These are phyloP conservation scores for Populus ilicifolia DNA, from an alignment of 345 rosid genomes.

Conservation along the genomic window DNA sequence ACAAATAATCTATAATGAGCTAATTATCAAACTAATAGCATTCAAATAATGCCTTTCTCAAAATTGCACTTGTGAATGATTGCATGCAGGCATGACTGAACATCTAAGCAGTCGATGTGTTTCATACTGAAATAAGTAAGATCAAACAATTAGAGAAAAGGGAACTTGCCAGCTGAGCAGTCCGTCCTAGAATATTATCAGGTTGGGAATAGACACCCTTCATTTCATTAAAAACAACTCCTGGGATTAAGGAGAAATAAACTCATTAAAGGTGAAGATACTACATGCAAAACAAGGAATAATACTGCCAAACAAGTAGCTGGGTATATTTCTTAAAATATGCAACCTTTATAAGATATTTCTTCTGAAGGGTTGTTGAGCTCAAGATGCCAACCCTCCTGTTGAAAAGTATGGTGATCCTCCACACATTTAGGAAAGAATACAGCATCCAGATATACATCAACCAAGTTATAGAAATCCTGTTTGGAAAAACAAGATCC, in stretches of 20 bases:
- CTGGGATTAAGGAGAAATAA: conserved; percentile 40
- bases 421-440: conserved; percentile 95
- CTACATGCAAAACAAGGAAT: neutral
- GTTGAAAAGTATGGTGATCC: conserved; percentile 86
- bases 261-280: neutral
- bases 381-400: conserved; percentile 99
- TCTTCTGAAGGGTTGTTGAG: conserved; percentile 83
- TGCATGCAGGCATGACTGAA: neutral
- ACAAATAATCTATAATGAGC: neutral
- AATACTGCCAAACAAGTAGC: neutral
- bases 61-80: neutral
- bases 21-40: neutral
- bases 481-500: conserved; percentile 28
- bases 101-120: neutral
- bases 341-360: conserved; percentile 78
- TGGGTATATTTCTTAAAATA: neutral
- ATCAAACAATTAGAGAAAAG: neutral
- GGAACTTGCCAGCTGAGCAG: conserved; percentile 69
- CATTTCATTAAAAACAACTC: conserved; percentile 98
- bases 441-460: conserved; percentile 95
- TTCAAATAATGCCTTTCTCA: neutral
- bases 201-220: conserved; percentile 99
- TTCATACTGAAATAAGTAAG: neutral
- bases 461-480: conserved; percentile 96
- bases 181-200: conserved; percentile 77